Conservation (phyloP, 2,329 filamentous ascomycete genomes). For the Xylaria sp. region DNA sequence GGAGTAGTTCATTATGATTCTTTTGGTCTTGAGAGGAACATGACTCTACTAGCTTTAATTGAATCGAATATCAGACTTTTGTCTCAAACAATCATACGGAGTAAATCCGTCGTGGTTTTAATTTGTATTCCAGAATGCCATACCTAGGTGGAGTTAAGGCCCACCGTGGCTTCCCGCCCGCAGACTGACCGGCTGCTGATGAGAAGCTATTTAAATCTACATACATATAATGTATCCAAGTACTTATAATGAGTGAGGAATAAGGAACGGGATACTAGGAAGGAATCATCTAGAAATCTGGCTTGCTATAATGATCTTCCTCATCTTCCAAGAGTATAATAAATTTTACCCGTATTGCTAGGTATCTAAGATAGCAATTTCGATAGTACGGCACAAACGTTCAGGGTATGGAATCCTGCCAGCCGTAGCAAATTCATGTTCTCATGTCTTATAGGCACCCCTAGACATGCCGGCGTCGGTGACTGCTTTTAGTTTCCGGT, state of each 20-base stretch:
- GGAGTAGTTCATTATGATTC: neutral
- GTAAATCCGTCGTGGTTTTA: neutral
- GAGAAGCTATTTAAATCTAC: no score
- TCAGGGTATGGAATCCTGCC: neutral
- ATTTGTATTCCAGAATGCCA: neutral
- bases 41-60: neutral
- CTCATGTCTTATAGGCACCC: no score
- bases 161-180: neutral
- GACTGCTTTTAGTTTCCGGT: slow-evolving; percentile 1
- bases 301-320: no score
- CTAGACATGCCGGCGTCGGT: neutral
- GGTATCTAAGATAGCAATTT: neutral
- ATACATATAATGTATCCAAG: no score
- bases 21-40: neutral
- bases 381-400: neutral
- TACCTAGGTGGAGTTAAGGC: neutral
- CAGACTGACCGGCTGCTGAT: neutral
- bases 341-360: no score
- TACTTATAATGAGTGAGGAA: no score
- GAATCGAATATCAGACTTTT: neutral
- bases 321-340: no score
- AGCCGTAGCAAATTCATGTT: neutral
- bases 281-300: neutral
- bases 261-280: neutral
- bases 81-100: neutral